Conservation (phyloP, 176 grass and related monocot genomes). For the Oryza glaberrima region DNA sequence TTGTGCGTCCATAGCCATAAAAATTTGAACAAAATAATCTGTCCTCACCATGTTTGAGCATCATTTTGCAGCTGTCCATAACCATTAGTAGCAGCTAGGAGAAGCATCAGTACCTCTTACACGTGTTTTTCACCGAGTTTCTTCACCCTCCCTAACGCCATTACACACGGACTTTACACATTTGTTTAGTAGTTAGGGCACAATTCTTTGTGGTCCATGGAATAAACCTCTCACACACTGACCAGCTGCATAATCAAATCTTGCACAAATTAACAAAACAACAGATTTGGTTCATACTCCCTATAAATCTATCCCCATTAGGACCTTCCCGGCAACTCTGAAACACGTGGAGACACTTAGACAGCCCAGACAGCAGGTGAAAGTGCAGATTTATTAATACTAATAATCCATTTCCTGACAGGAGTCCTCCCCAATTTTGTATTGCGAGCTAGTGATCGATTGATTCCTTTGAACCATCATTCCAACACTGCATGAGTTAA, state of each 20-base stretch:
- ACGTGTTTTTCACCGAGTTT: background rate
- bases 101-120: background rate
- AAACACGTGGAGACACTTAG: background rate
- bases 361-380: slow-evolving; percentile 3
- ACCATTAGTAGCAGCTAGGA: background rate
- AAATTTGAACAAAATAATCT: too few species aligned
- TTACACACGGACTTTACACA: background rate
- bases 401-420: background rate
- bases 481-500: background rate
- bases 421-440: background rate
- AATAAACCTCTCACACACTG: background rate
- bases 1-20: too few species aligned
- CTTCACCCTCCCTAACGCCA: background rate
- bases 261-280: background rate
- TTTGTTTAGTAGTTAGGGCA: background rate
- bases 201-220: background rate
- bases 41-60: background rate
- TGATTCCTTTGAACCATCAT: slow-evolving; percentile 20
- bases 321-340: slow-evolving; percentile 28
- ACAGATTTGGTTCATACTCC: background rate
- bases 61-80: background rate
- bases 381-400: background rate
- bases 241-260: background rate
- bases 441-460: background rate
- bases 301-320: background rate